Evolutionary conservation across 192 early-diverging fungal species (phyloP), one percentile per base, ranked within the genome.

Genomic region (Coemansia sp.): DNA sequence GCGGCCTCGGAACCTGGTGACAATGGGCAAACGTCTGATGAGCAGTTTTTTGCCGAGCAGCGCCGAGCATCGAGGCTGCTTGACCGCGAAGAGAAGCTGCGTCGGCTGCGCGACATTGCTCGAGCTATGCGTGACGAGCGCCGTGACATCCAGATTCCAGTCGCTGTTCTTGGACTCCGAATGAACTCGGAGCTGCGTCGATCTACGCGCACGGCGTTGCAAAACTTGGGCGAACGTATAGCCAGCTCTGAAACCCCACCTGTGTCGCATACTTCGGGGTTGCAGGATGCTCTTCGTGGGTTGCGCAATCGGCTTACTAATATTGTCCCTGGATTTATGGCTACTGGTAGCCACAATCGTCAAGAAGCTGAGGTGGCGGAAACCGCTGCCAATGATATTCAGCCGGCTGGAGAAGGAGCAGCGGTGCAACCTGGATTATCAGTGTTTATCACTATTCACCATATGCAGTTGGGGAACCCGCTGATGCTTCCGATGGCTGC

Each of bases 71-170:
- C 40, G 64, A 39, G 31, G 43, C 72, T 57, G 29, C 65, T 66
- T 8, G 38, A 49, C 38, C 72, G 75, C 2, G 75, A 77, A 44
- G 80, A 78, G 49, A 78, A 72, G 53, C 62, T 83, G 53, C 64
- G 47, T 57, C 61, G 72, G 33, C 50, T 83, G 57, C 72, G 80
- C 16, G 49, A 70, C 31, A 78, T 83, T 65, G 80, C 76, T 20
- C 75, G 63, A 38, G 80, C 80, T 27, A 75, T 70, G 66, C 47
- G 49, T 31, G 80, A 83, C 43, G 80, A 83, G 58, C 71, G 80
- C 1, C 72, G 72, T 5, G 34, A 34, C 11, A 44, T 83, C 9
- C 65, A 67, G 36, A 50, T 83, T 2, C 80, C 80, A 3, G 65
- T 83, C 31, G 65, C 73, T 12, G 63, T 83, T 20, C 68, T 83